Conservation (phyloP, 495 filamentous ascomycete species). For the Penicillium egyptiacum region DNA sequence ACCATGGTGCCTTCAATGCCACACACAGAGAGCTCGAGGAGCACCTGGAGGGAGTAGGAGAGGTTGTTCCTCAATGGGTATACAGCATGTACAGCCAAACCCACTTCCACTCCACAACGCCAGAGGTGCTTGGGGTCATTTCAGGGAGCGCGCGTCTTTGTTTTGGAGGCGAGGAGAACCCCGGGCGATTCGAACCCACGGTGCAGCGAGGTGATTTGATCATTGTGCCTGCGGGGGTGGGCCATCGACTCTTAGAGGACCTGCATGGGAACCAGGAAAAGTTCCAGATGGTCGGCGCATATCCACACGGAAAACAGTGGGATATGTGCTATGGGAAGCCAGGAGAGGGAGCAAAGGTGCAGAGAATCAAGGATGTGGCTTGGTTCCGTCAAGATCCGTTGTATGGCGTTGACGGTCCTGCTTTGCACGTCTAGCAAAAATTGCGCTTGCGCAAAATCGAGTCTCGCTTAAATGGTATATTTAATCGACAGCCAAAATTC, state of each 20-base stretch:
- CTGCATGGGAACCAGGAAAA: constrained; percentile 34
- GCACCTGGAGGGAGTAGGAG: constrained; percentile 51
- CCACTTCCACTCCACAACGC: constrained; percentile 66
- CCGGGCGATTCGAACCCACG: constrained; percentile 52
- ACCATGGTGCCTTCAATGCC: constrained; percentile 53
- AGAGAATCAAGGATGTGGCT: constrained; percentile 43
- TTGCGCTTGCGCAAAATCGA: background rate
- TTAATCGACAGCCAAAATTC: constrained; percentile 4
- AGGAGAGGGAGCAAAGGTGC: constrained; percentile 52
- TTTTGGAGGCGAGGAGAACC: constrained; percentile 66
- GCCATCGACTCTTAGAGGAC: constrained; percentile 61
- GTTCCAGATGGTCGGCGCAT: constrained; percentile 68
- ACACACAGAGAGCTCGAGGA: constrained; percentile 50
- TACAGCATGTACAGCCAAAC: constrained; percentile 65
- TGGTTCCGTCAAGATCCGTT: constrained; percentile 63
- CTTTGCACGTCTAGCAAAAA: constrained; percentile 35
- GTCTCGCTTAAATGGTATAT: background rate
- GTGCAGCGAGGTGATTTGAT: constrained; percentile 62
- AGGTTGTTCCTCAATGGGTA: constrained; percentile 63
- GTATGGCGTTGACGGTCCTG: constrained; percentile 57
- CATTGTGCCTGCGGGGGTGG: constrained; percentile 65
- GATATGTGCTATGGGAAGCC: constrained; percentile 69
- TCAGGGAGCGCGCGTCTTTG: constrained; percentile 60
- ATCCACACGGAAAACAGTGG: constrained; percentile 58
- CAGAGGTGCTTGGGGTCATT: constrained; percentile 64